Evolutionary conservation across 2,329 filamentous ascomycete genomes (phyloP), one percentile per base, ranked within the genome.

Genomic region (Ophiostoma himal-ulmi): DNA sequence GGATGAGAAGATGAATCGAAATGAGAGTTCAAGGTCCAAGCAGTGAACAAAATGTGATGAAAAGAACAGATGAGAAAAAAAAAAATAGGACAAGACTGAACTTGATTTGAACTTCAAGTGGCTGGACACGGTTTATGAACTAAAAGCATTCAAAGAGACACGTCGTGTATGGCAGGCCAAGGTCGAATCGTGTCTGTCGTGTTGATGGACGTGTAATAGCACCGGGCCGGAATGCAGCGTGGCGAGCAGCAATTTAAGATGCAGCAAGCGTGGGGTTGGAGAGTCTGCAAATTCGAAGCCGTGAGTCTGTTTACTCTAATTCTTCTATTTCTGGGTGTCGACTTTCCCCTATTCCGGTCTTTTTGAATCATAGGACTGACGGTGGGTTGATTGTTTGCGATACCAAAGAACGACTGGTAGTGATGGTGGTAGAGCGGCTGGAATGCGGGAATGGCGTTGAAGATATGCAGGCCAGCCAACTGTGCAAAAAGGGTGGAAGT

Each of bases 141-240:
- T 11, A n/a, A 37, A n/a, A 17, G 11, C 2, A 62, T 4, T 62
- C 36, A 34, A 62, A 13, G 11, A 17, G 10, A 26, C 26, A 62
- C 44, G 48, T 69, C 37, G 30, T 54, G 71, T 37, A 52, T 64
- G 20, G 41, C 48, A 60, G 41, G 7, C 67, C 22, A 52, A 52
- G 22, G 20, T 67, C 11, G 10, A 41, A 39, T 20, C 52, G 36
- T 52, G 64, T 44, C 6, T 68, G 54, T 36, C 37, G 67, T 52
- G 60, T 65, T 36, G 64, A 65, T 68, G 22, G 68, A 30, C 54
- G 64, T 69, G 68, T 41, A 37, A 39, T 65, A 26, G 64, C 68
- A 68, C 30, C 26, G 44, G 41, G 37, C 39, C 57, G 70, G 68
- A 71, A 71, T 70, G 70, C 66, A 60, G 70, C 48, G 68, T 70